phyloP scores from a whole-genome alignment of 73 alveolate genomes.

The Diophrys appendiculata region DNA sequence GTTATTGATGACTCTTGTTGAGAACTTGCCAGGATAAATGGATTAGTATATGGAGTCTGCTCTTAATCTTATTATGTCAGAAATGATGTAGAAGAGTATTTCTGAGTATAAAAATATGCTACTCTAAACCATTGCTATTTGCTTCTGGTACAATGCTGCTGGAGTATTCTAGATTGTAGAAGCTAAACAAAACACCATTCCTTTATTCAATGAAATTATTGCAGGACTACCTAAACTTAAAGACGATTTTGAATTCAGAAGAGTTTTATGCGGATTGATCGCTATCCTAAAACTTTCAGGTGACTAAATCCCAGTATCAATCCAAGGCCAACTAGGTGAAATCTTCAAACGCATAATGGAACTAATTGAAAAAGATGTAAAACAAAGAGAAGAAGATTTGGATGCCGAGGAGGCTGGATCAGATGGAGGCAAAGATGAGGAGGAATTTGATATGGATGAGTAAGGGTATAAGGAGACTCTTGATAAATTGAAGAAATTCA shows the following conservation, averaged over 20 bases:
- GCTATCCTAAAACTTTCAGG: slow-evolving; percentile 35
- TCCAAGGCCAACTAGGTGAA: slow-evolving; percentile 30
- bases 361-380: slow-evolving; percentile 37
- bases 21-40: slow-evolving; percentile 41
- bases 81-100: slow-evolving; percentile 25
- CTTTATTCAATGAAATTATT: slow-evolving; percentile 31
- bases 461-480: slow-evolving; percentile 20
- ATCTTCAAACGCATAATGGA: slow-evolving; percentile 45
- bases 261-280: slow-evolving; percentile 57
- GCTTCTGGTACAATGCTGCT: slow-evolving; percentile 65
- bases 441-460: slow-evolving; percentile 3
- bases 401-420: slow-evolving; percentile 66
- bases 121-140: slow-evolving; percentile 52
- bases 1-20: slow-evolving; percentile 54
- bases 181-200: slow-evolving; percentile 17
- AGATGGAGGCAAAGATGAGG: slow-evolving; percentile 13
- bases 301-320: slow-evolving; percentile 18
- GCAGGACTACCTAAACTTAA: slow-evolving; percentile 24
- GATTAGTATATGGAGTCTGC: slow-evolving; percentile 52
- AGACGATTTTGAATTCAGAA: slow-evolving; percentile 56
- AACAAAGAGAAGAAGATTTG: slow-evolving; percentile 46
- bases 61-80: slow-evolving; percentile 32
- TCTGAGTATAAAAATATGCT: slow-evolving; percentile 43
- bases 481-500: slow-evolving; percentile 6
- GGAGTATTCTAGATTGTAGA: slow-evolving; percentile 39